Base-by-base conservation (phyloP, 257 asterid genomes). In the Plantago major region DNA sequence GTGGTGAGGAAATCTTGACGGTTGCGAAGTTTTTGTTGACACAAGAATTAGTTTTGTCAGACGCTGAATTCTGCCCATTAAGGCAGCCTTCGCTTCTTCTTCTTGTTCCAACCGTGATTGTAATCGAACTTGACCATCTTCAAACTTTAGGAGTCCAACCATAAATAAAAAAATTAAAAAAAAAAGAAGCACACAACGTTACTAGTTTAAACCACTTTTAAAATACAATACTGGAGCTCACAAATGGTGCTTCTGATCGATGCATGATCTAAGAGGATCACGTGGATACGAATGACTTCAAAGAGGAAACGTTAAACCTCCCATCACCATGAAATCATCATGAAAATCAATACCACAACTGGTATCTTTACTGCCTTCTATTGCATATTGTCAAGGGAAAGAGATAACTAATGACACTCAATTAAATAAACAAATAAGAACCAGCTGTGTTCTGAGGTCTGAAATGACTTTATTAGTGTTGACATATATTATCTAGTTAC, bases 51-150 rank as follows among this genome's bases (percentile, higher is more conserved):
- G 80, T 75, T 90, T 90, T 48, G 99, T 93, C 67, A 93, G 75
- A 73, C 95, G 83, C 77, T 93, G 99, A 78, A 93, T 93, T 76
- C 99, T 87, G 67, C 94, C 88, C 88, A 93, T 74, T 62, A 93
- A 74, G 64, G 99, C 97, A 75, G 94, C 97, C 85, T 93, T 93
- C 19, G 99, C 96, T 69, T 93, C 99, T 79, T 93, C 99, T 86
- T 93, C 99, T 76, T 90, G 87, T 78, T 93, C 99, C 91, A 93
- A 70, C 76, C 99, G 87, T 68, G 99, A 89, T 71, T 87, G 99
- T 64, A 93, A 79, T 76, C 86, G 95, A 70, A 93, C 94, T 69
- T 89, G 99, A 78, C 99, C 99, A 74, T 89, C 99, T 82, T 87
- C 96, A 72, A 93, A 91, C 99, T 93, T 80, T 71, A 84, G 69